Conservation (phyloP, 129 eudicot species). For the Apium graveolens region DNA sequence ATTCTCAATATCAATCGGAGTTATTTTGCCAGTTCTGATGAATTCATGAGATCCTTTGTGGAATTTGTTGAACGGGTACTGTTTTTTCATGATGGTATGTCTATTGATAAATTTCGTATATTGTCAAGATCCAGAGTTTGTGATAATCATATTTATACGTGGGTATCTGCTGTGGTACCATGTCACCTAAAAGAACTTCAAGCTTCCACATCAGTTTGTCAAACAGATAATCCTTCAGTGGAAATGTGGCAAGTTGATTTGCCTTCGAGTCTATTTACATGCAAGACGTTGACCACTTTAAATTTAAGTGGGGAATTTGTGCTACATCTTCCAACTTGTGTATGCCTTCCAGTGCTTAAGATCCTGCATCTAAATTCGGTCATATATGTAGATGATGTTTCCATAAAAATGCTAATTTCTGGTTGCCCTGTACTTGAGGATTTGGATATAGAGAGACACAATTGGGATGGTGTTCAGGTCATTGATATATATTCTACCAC, state of each 20-base stretch:
- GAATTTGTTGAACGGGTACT: conserved; percentile 7
- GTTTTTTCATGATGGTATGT: neutral
- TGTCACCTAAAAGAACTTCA: conserved; percentile 8
- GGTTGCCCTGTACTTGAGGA: conserved; percentile 12
- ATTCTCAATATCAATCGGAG: neutral
- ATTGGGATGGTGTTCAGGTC: conserved; percentile 9
- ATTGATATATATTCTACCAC: neutral
- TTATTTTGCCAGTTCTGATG: neutral
- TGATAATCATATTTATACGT: neutral
- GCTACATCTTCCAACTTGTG: neutral
- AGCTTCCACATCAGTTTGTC: neutral
- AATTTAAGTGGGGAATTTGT: neutral
- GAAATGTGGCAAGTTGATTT: neutral
- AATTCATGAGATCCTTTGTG: neutral
- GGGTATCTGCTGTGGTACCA: conserved; percentile 1
- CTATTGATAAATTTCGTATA: neutral
- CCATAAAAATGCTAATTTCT: conserved; percentile 4
- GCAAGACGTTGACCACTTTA: neutral
- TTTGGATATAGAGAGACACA: conserved; percentile 5
- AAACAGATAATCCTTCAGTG: neutral
- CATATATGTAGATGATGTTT: neutral
- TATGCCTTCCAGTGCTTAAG: neutral
- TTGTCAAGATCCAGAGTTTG: neutral
- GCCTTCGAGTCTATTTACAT: conserved; percentile 1
- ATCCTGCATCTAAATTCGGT: neutral